Evolutionary conservation across 2,329 filamentous ascomycete genomes (phyloP), one percentile per base, ranked within the genome.

Genomic region (Colletotrichum sp.): DNA sequence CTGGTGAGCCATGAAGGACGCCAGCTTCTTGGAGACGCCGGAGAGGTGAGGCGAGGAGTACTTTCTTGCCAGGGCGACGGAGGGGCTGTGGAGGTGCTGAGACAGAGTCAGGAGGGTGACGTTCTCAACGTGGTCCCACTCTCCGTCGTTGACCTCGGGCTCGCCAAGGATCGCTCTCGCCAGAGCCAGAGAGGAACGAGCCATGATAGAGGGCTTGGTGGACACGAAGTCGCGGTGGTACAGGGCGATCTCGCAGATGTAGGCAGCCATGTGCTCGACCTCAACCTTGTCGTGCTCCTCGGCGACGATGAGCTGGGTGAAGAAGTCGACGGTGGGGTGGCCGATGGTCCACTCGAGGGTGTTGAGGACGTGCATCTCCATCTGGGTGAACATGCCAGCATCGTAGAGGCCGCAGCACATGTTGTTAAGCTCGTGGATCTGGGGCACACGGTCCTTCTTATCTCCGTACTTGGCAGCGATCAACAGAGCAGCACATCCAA

Each of bases 361-460:
- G 87, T 98, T 98, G 80, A 99, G 91, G 49, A 99, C 96, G 85
- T 99, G 97, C 96, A 98, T 99, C 88, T 99, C 97, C 97, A 99
- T 99, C 86, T 99, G 97, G 13, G 96, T 96, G 88, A 99, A 99
- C 97, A 99, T 99, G 87, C 98, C 96, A 66, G 98, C 96, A 82
- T 99, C 97, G 87, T 99, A 99, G 52, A 99, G 91, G 49, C 95
- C 96, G 87, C 97, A 99, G 91, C 97, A 99, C 97, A 99, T 99
- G 80, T 96, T 98, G 90, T 98, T 98, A 79, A 99, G 90, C 85
- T 99, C 97, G 84, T 95, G 93, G 84, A 99, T 98, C 79, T 98
- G 97, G 6, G 97, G 97, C n/a, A 99, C 97, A 68, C 96, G 93
- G 83, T 99, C 97, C 89, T 99, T 99, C 89, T 97, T 96, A 87